Conservation (phyloP, 768 basidiomycete species). For the Rhizopogon vesiculosus region DNA sequence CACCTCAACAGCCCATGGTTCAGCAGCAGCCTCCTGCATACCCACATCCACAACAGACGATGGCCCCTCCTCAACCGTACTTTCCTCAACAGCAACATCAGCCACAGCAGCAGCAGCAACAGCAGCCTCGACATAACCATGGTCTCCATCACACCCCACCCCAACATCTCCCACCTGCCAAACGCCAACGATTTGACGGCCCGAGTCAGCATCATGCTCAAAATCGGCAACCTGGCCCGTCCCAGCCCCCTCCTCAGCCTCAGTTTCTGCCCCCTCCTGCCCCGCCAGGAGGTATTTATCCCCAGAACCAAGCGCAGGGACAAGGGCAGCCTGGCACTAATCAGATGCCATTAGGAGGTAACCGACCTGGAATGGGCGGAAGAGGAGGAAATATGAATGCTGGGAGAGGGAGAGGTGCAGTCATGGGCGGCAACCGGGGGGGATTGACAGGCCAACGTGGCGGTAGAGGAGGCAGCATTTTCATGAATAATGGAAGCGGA, state of each 20-base stretch:
- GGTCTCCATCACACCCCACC: constrained; percentile 59
- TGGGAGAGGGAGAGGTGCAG: constrained; percentile 43
- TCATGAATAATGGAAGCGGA: constrained; percentile 31
- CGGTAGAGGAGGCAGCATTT: constrained; percentile 33
- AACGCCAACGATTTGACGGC: constrained; percentile 85
- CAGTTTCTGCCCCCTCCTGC: constrained; percentile 43
- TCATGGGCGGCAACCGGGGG: constrained; percentile 40
- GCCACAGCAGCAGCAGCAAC: constrained; percentile 18
- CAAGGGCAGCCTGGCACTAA: constrained; percentile 39
- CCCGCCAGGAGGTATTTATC: constrained; percentile 23
- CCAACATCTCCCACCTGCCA: constrained; percentile 87
- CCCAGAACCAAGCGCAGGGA: constrained; percentile 13
- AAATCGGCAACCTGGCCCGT: constrained; percentile 38
- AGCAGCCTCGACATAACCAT: constrained; percentile 45
- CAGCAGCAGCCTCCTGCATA: constrained; percentile 36
- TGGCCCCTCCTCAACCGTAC: constrained; percentile 37
- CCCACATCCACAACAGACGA: constrained; percentile 35
- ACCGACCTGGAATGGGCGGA: constrained; percentile 42
- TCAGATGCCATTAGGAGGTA: constrained; percentile 35
- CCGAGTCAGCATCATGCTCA: constrained; percentile 43
- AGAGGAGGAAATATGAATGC: constrained; percentile 33
- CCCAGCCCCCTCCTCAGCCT: constrained; percentile 48
- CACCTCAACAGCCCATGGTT: constrained; percentile 44
- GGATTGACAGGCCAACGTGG: constrained; percentile 38
- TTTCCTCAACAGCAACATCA: constrained; percentile 34